Conservation (phyloP, 805 yeast genomes). For the Spencermartinsiella europaea region DNA sequence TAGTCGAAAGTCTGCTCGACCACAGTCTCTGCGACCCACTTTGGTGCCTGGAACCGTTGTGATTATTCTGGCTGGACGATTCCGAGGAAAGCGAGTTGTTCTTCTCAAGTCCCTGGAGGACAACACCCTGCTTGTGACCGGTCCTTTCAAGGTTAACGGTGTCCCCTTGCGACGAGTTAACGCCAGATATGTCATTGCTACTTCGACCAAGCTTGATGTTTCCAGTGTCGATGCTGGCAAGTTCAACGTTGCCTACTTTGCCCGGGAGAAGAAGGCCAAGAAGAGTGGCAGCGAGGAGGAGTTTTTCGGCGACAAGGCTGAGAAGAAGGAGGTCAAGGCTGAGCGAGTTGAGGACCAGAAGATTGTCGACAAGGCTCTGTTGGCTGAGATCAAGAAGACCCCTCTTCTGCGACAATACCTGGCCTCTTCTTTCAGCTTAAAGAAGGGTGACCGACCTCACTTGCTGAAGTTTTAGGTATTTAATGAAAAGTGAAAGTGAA, state of each 20-base stretch:
- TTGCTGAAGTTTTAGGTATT: constrained; percentile 78
- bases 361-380: constrained; percentile 84
- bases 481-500: not conserved
- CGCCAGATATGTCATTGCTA: constrained; percentile 97
- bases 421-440: constrained; percentile 91
- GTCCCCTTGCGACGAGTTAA: constrained; percentile 99
- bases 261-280: constrained; percentile 83
- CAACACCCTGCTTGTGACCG: constrained; percentile 94
- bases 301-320: constrained; percentile 72
- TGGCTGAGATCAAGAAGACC: constrained; percentile 93
- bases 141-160: constrained; percentile 99
- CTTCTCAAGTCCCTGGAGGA: constrained; percentile 95
- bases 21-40: constrained; percentile 93
- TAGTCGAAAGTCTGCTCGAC: constrained; percentile 86
- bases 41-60: constrained; percentile 97
- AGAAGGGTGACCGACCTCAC: constrained; percentile 98
- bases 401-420: constrained; percentile 96
- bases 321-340: constrained; percentile 83
- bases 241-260: constrained; percentile 92
- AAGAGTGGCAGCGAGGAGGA: constrained; percentile 80
- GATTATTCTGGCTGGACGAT: constrained; percentile 97
- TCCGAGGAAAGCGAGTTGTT: constrained; percentile 99
- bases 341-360: constrained; percentile 97
- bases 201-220: constrained; percentile 86
- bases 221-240: constrained; percentile 79